phyloP scores from a whole-genome alignment of 306 rosid genomes.

The Carpinus fangiana region DNA sequence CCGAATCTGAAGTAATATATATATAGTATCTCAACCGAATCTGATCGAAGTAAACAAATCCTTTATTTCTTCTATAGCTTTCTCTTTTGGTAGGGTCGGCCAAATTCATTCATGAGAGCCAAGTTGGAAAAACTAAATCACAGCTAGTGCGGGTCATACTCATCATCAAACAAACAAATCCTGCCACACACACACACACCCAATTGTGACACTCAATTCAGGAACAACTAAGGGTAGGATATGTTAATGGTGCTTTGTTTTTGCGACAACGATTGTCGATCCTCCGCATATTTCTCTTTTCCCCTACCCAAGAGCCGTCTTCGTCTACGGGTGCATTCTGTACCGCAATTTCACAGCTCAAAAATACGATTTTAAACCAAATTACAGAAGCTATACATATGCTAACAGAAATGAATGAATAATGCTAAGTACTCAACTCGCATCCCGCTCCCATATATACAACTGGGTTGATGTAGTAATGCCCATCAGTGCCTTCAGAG shows the following conservation, averaged over 20 bases:
- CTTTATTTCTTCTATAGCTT: too few relatives aligned
- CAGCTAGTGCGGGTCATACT: conserved; percentile 21
- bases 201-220: too few relatives aligned
- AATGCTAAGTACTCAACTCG: too few relatives aligned
- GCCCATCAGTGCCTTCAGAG: background rate
- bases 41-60: background rate
- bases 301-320: background rate
- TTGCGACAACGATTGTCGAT: background rate
- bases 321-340: background rate
- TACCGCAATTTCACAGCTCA: too few relatives aligned
- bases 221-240: too few relatives aligned
- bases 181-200: conserved; percentile 9
- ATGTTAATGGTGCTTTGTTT: background rate
- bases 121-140: background rate
- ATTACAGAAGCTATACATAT: too few relatives aligned
- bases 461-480: too few relatives aligned
- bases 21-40: background rate
- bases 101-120: background rate
- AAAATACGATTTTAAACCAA: too few relatives aligned
- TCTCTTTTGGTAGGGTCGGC: too few relatives aligned
- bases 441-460: too few relatives aligned
- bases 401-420: too few relatives aligned
- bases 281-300: background rate
- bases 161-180: background rate
- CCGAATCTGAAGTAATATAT: too few relatives aligned